A percentile compares a stretch with the other conserved stretches of the same genome.
These are phyloP conservation scores for Teunomyces gatunensis DNA, from an alignment of 805 yeast species.

Conservation along the genomic window DNA sequence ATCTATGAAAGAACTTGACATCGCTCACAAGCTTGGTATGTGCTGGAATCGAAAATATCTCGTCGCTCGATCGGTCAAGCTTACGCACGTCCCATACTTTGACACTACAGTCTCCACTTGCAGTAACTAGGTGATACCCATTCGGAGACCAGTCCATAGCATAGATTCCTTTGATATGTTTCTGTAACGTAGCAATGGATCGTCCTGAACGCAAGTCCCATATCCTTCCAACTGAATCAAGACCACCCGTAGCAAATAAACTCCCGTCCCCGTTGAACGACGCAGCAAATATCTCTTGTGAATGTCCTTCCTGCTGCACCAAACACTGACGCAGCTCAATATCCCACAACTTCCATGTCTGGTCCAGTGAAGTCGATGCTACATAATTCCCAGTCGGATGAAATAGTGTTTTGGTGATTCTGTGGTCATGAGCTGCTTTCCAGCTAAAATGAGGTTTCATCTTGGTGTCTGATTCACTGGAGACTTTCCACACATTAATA, in stretches of 20 bases:
- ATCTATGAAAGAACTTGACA: conserved; percentile 46
- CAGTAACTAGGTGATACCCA: conserved; percentile 76
- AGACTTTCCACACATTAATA: conserved; percentile 29
- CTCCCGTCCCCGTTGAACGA: conserved; percentile 77
- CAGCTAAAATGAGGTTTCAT: conserved; percentile 17
- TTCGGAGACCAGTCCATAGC: conserved; percentile 71
- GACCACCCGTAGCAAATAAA: conserved; percentile 70
- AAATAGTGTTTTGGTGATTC: conserved; percentile 60
- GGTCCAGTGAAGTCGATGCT: conserved; percentile 76
- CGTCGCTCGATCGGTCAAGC: conserved; percentile 25
- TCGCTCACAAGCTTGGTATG: conserved; percentile 73
- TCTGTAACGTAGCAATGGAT: conserved; percentile 53
- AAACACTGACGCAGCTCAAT: conserved; percentile 38
- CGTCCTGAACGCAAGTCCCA: conserved; percentile 90
- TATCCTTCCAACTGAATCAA: conserved; percentile 66
- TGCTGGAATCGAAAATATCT: conserved; percentile 58
- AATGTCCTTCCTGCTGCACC: conserved; percentile 81
- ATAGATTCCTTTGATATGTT: conserved; percentile 73
- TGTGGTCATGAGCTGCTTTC: conserved; percentile 34
- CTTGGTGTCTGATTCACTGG: conserved; percentile 6
- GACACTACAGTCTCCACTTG: conserved; percentile 76
- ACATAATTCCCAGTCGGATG: conserved; percentile 62
- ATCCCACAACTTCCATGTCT: conserved; percentile 91
- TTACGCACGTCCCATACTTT: conserved; percentile 84
- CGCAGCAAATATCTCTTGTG: conserved; percentile 63